phyloP scores from a whole-genome alignment of 768 basidiomycete species.

The Leccinum boreale region DNA sequence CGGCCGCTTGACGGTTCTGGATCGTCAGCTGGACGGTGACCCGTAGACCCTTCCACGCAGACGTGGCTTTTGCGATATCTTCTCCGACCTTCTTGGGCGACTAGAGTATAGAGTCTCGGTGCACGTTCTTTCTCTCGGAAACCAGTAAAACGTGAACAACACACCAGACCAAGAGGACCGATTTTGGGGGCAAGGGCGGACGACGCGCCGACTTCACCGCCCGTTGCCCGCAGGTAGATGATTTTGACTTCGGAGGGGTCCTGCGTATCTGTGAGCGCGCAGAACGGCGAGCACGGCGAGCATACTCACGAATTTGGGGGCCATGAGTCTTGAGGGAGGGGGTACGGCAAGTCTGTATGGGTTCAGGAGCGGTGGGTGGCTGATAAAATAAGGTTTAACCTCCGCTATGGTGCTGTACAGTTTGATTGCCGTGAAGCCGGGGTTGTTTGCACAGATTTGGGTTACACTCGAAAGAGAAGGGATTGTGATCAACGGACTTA shows the following conservation, averaged over 20 bases:
- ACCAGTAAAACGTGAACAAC: constrained; percentile 27
- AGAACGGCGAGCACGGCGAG: background rate
- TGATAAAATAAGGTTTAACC: constrained; percentile 50
- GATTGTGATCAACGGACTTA: background rate
- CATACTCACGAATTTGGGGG: constrained; percentile 69
- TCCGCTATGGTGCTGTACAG: constrained; percentile 61
- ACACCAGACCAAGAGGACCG: constrained; percentile 97
- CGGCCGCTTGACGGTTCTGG: constrained; percentile 98
- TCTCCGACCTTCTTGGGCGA: constrained; percentile 99
- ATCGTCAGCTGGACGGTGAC: constrained; percentile 99
- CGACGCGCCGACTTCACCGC: constrained; percentile 99
- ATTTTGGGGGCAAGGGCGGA: constrained; percentile 99
- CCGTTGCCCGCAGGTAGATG: constrained; percentile 97
- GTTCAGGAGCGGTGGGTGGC: constrained; percentile 15
- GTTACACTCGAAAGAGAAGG: background rate
- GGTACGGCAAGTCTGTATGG: constrained; percentile 1
- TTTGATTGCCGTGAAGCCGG: constrained; percentile 20
- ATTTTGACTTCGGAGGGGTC: constrained; percentile 99
- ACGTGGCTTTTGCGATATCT: constrained; percentile 99
- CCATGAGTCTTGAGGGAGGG: constrained; percentile 46
- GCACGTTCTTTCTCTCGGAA: background rate
- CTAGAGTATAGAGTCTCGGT: constrained; percentile 40
- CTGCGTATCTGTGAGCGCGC: constrained; percentile 37
- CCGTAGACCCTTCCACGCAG: constrained; percentile 98
- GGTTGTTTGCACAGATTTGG: constrained; percentile 38